A percentile compares a stretch with the other conserved stretches of the same genome.
phyloP scores from a whole-genome alignment of 192 early-diverging fungal species.

The Coemansia pectinata region DNA sequence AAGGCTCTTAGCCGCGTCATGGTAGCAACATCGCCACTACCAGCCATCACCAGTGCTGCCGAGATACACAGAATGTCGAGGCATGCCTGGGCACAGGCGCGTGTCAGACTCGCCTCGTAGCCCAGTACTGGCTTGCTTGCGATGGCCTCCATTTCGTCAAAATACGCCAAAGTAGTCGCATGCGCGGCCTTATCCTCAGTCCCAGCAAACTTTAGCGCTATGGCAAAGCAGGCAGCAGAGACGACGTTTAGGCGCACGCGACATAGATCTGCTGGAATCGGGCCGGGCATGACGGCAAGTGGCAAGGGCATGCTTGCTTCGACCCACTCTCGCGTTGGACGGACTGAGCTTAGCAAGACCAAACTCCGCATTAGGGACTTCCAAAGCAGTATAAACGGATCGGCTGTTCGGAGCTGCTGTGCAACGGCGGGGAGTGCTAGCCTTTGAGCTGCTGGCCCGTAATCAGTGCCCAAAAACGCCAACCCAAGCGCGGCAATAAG shows the following conservation, averaged over 20 bases:
- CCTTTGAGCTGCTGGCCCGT: slow-evolving; percentile 62
- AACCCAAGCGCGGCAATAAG: slow-evolving; percentile 81
- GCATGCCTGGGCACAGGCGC: slow-evolving; percentile 62
- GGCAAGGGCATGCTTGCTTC: slow-evolving; percentile 29
- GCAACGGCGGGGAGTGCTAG: slow-evolving; percentile 62
- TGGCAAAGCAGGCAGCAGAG: slow-evolving; percentile 40
- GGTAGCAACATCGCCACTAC: slow-evolving; percentile 70
- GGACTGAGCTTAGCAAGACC: slow-evolving; percentile 74
- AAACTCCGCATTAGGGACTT: slow-evolving; percentile 68
- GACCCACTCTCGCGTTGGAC: slow-evolving; percentile 68
- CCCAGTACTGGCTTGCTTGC: slow-evolving; percentile 17
- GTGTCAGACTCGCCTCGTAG: slow-evolving; percentile 59
- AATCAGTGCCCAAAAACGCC: slow-evolving; percentile 80
- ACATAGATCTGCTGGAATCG: slow-evolving; percentile 15
- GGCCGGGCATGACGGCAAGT: neutral
- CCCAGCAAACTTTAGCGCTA: slow-evolving; percentile 41
- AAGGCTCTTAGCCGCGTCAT: slow-evolving; percentile 61
- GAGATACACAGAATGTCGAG: slow-evolving; percentile 67
- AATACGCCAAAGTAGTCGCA: slow-evolving; percentile 19
- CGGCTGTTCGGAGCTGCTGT: slow-evolving; percentile 65
- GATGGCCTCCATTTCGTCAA: slow-evolving; percentile 31
- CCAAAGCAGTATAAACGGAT: slow-evolving; percentile 73
- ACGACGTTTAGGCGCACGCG: slow-evolving; percentile 34
- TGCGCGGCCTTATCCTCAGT: slow-evolving; percentile 30
- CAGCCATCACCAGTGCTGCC: slow-evolving; percentile 75